Conservation (phyloP, 352 stramenopile genomes). For the Elongisporangium prolatum region DNA sequence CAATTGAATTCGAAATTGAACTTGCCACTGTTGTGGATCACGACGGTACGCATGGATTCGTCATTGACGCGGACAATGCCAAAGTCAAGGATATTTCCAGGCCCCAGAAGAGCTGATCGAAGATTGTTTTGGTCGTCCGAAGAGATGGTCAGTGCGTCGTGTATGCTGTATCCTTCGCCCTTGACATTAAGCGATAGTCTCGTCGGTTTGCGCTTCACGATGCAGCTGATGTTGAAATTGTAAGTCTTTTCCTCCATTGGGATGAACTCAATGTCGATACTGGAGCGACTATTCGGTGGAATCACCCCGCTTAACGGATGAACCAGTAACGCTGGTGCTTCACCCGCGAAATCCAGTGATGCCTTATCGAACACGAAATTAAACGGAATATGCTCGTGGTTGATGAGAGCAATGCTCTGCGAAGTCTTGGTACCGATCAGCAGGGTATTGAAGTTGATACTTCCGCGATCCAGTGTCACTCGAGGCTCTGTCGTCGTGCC, state of each 20-base stretch:
- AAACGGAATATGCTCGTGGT: conserved; percentile 92
- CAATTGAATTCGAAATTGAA: conserved; percentile 95
- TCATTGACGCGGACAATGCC: conserved; percentile 86
- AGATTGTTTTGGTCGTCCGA: conserved; percentile 41
- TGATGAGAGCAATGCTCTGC: conserved; percentile 88
- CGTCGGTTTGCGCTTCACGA: conserved; percentile 89
- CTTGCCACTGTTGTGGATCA: conserved; percentile 90
- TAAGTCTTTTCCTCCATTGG: conserved; percentile 90
- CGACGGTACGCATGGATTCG: conserved; percentile 47
- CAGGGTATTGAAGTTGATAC: conserved; percentile 91
- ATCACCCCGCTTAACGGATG: conserved; percentile 88
- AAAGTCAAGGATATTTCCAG: conserved; percentile 77
- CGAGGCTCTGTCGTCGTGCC: conserved; percentile 89
- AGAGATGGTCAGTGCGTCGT: conserved; percentile 57
- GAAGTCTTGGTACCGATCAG: conserved; percentile 85
- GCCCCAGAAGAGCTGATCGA: conserved; percentile 18
- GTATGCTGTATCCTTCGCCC: conserved; percentile 92
- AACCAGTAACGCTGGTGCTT: conserved; percentile 72
- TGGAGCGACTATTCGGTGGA: conserved; percentile 76
- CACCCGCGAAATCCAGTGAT: conserved; percentile 76
- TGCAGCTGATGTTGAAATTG: conserved; percentile 92
- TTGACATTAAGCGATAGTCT: conserved; percentile 93
- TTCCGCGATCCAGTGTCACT: conserved; percentile 83
- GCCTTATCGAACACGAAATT: conserved; percentile 93
- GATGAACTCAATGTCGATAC: conserved; percentile 88